These are phyloP conservation scores for Mortierella hygrophila DNA, from an alignment of 192 early-diverging fungal species.

Conservation along the genomic window DNA sequence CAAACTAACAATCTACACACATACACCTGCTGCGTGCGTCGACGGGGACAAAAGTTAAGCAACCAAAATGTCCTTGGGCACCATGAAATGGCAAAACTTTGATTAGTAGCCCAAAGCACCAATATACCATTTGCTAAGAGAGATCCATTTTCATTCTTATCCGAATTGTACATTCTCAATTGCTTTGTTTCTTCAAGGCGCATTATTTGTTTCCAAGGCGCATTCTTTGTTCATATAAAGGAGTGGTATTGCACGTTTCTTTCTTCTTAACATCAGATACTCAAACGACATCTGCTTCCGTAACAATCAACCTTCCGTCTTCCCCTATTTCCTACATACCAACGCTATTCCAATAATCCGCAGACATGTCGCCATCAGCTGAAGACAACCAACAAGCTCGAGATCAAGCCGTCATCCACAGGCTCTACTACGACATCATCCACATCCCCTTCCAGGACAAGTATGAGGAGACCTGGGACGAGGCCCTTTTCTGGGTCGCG, in stretches of 20 bases:
- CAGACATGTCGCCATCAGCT: background rate
- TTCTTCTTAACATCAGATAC: no score
- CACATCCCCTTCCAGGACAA: background rate
- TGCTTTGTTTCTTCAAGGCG: no score
- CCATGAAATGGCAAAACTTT: background rate
- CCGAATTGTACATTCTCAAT: background rate
- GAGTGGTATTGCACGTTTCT: no score
- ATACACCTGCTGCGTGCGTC: background rate
- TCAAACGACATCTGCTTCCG: no score
- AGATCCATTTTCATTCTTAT: background rate
- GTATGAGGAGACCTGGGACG: conserved; percentile 7
- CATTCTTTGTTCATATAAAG: no score
- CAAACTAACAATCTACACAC: background rate
- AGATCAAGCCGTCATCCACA: background rate
- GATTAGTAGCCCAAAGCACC: background rate
- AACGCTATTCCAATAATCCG: background rate
- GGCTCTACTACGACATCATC: background rate
- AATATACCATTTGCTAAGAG: background rate
- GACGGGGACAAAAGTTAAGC: background rate
- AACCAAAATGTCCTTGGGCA: background rate
- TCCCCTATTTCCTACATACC: no score
- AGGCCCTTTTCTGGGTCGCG: background rate
- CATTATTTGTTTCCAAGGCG: no score
- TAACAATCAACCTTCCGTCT: no score
- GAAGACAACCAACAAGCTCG: background rate